Base-by-base conservation (phyloP, 208 protist species). In the Acanthamoeba polyphaga region DNA sequence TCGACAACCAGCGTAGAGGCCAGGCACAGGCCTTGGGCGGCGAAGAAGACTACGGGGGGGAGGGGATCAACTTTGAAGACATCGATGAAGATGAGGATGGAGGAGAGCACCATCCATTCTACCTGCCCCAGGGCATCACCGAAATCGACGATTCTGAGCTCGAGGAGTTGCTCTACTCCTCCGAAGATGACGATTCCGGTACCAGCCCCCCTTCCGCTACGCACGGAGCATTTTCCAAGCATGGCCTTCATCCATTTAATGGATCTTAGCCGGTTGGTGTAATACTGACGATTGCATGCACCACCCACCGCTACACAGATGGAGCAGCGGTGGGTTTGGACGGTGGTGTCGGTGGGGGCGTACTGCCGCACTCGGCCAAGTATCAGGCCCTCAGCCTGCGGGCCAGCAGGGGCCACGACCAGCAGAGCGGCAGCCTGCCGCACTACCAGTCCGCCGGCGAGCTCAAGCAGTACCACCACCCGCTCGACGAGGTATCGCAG, bases 181-280 rank as follows among this genome's bases (percentile, higher is more conserved):
- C 74, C 8, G 74, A 82, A 51, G 74, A 82, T n/a, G 74, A 82
- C 29, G 74, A 82, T 82, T 82, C 74, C 29, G 74, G 74, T 82
- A 32, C 64, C 24, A 3, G 15, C 2, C 29, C 24, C 10, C 1
- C 22, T 34, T 15, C 27, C 70, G 3, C 17, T 78, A 2, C 27
- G 17, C 70, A 78, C 32, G 22, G 34, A 78, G 22, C 34, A 19
- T 34, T 34, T 78, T 78, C 2, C 3, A 2, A 8, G 5, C n/a
- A 66, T 49, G 43, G 43, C 43, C 43, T 49, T 49, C 8, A 49
- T 10, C 43, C 43, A 49, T 49, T 49, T 49, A 49, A 49, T 34
- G 34, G 34, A 49, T 49, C 43, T 49, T 10, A 49, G 34, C 34
- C 8, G 2, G 43, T 49, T 49, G 43, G 43, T 49, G 43, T 49